Evolutionary conservation across 1,139 yeast genomes (phyloP).

Genomic region (Yamadazyma dushanensis): DNA sequence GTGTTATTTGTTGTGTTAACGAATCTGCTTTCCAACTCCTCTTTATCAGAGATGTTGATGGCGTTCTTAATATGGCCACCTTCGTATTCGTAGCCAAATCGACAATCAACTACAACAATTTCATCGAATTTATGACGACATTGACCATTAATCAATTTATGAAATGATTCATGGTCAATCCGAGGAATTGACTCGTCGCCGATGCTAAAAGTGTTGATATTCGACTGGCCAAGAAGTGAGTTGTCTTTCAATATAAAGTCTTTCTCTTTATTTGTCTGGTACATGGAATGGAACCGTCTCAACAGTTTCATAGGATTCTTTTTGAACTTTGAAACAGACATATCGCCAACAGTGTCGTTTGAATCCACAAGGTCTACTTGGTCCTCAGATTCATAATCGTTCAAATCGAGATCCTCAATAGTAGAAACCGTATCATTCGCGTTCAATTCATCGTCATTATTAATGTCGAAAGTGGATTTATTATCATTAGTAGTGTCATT

Average conservation of each 20-base stretch:
- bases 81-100: constrained; percentile 85
- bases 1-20: constrained; percentile 16
- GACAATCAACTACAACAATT: constrained; percentile 72
- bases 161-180: constrained; percentile 65
- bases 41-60: constrained; percentile 70
- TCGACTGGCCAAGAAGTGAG: constrained; percentile 40
- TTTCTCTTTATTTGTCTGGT: constrained; percentile 45
- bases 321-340: not conserved
- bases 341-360: not conserved
- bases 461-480: not conserved
- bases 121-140: constrained; percentile 58
- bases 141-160: constrained; percentile 59
- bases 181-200: constrained; percentile 73
- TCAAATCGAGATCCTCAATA: constrained; percentile 15
- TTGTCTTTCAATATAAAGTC: constrained; percentile 31
- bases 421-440: constrained; percentile 14
- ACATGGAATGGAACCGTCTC: constrained; percentile 68
- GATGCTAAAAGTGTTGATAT: constrained; percentile 42
- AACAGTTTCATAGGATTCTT: constrained; percentile 19
- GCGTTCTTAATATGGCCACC: constrained; percentile 95
- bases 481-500: constrained; percentile 8
- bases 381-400: constrained; percentile 11
- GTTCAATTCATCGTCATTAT: constrained; percentile 14
- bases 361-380: not conserved
- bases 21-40: constrained; percentile 58